These are phyloP conservation scores for Phytopythium boreale DNA, from an alignment of 352 stramenopile genomes.

Conservation along the genomic window DNA sequence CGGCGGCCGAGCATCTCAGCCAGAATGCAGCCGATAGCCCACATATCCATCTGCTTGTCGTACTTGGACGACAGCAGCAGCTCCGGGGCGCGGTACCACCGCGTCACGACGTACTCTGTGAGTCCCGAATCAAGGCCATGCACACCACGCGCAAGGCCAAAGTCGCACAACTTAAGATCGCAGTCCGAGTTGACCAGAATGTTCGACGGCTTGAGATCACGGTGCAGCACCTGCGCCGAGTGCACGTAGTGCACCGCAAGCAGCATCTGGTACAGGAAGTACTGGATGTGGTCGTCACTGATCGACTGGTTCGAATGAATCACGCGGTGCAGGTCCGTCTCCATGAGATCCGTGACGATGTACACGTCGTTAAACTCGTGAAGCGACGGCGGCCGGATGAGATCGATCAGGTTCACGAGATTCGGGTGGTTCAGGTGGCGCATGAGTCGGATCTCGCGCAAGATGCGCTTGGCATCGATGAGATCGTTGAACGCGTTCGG, in stretches of 20 bases:
- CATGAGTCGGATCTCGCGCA: conserved; percentile 88
- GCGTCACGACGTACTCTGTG: conserved; percentile 90
- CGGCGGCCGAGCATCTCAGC: conserved; percentile 83
- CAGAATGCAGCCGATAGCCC: conserved; percentile 86
- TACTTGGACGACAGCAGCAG: conserved; percentile 90
- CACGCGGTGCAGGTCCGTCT: conserved; percentile 72
- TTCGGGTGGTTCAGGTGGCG: conserved; percentile 84
- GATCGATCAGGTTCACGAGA: conserved; percentile 77
- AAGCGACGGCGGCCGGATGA: conserved; percentile 74
- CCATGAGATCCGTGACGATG: conserved; percentile 79
- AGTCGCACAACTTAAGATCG: conserved; percentile 80
- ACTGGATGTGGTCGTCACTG: conserved; percentile 76
- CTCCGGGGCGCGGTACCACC: conserved; percentile 92
- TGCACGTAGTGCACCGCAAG: conserved; percentile 79
- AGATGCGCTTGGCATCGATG: conserved; percentile 85
- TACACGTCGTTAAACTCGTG: conserved; percentile 90
- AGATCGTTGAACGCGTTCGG: conserved; percentile 91
- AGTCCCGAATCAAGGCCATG: conserved; percentile 75
- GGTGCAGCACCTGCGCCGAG: conserved; percentile 73
- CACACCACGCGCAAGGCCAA: conserved; percentile 70
- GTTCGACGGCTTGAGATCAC: conserved; percentile 78
- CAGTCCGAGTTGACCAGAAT: conserved; percentile 82
- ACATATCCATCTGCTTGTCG: conserved; percentile 88
- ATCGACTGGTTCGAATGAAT: conserved; percentile 84
- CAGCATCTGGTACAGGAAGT: conserved; percentile 81